Evolutionary conservation across 257 asterid genomes (phyloP).

Genomic region (Solanum pimpinellifolium): DNA sequence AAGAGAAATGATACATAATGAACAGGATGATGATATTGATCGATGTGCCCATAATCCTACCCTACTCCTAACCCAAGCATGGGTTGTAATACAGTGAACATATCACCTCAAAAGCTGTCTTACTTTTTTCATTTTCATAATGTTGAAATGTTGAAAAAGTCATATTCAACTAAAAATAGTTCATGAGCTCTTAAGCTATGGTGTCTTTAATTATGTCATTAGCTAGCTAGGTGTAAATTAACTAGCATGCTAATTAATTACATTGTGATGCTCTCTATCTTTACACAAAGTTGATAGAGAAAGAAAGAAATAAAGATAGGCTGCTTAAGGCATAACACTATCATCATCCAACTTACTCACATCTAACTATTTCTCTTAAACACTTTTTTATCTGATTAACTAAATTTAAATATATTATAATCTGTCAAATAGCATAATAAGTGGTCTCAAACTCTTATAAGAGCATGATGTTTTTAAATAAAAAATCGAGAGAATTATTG

Average conservation of each 20-base stretch:
- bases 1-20: not conserved
- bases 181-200: not conserved
- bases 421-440: not conserved
- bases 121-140: not conserved
- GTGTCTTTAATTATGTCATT: not conserved
- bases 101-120: not conserved
- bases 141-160: not conserved
- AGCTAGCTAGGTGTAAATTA: not conserved
- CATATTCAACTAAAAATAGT: not conserved
- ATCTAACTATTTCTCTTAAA: not conserved
- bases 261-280: not conserved
- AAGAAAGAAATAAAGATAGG: not conserved
- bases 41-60: conserved; percentile 7
- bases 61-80: not conserved
- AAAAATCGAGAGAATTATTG: no score
- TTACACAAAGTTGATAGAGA: not conserved
- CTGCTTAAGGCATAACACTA: not conserved
- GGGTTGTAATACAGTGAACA: conserved; percentile 2
- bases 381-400: no score
- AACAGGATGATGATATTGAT: not conserved
- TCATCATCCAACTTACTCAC: not conserved
- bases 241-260: not conserved
- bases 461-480: not conserved
- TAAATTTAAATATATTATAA: no score
- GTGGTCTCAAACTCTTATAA: not conserved